A percentile compares a stretch with the other conserved stretches of the same genome.
Evolutionary conservation across 768 basidiomycete genomes (phyloP).

Genomic region (Candolleomyces efflorescens): DNA sequence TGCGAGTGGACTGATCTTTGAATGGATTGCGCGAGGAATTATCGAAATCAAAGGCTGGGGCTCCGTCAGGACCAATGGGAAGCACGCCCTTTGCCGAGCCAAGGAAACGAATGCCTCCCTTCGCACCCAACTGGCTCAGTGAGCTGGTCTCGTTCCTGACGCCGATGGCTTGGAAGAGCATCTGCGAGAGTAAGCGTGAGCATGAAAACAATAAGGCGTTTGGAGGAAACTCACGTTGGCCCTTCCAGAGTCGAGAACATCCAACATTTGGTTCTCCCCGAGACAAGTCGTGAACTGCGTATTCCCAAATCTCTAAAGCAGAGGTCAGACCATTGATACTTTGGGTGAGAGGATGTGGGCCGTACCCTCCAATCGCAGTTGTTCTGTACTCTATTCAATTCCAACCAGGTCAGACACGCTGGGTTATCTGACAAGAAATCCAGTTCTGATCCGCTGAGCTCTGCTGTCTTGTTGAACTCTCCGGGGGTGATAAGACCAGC

Average conservation of each 20-base stretch:
- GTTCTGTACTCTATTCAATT: not conserved
- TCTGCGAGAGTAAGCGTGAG: slow-evolving; percentile 3
- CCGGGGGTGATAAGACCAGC: not conserved
- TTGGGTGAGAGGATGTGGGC: not conserved
- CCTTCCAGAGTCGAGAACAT: not conserved
- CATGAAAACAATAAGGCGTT: not conserved
- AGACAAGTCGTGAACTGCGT: not conserved
- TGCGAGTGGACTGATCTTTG: not conserved
- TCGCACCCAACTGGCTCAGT: slow-evolving; percentile 16
- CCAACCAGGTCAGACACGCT: not conserved
- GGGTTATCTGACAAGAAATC: not conserved
- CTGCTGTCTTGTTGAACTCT: not conserved
- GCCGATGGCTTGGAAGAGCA: slow-evolving; percentile 9
- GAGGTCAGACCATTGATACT: not conserved
- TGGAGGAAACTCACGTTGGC: not conserved
- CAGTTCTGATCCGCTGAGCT: not conserved
- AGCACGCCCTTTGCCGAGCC: slow-evolving; percentile 20
- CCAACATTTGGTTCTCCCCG: not conserved
- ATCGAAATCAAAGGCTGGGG: slow-evolving; percentile 12
- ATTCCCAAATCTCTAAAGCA: not conserved
- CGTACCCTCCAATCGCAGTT: not conserved
- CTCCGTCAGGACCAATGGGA: slow-evolving; percentile 21
- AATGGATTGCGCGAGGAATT: slow-evolving; percentile 1
- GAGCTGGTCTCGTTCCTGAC: slow-evolving; percentile 13
- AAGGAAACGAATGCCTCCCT: slow-evolving; percentile 19